Evolutionary conservation across 805 yeast genomes (phyloP), one percentile per base, ranked within the genome.

Genomic region (Kodamaea jinghongensis): DNA sequence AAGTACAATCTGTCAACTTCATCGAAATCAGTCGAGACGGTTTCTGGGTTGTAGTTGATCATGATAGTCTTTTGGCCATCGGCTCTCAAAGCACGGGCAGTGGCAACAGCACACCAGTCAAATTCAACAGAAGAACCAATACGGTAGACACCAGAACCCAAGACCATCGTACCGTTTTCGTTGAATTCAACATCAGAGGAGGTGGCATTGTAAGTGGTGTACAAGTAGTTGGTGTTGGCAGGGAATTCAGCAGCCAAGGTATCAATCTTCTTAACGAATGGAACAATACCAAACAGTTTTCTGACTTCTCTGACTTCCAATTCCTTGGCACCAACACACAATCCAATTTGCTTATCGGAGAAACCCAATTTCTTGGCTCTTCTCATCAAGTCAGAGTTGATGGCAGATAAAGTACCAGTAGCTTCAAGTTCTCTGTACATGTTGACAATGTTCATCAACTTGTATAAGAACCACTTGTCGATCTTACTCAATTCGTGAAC

Each of bases 161-260:
- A 75, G 29, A 91, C 98, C 79, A 93, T 72, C 45, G 93, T 84
- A 58, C 98, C 98, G 50, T 86, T 76, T 44, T 91, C 98, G 55
- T 84, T 78, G 60, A 91, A 93, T 32, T 71, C 76, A 35, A 91
- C 83, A 64, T 91, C 99, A 50, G 81, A 83, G 42, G 79, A 73
- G 43, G 86, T 76, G 42, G 97, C 99, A 58, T 90, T 91, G 71
- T 91, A 91, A 34, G 99, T 91, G 37, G 96, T 86, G 79, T 91
- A 91, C 54, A 91, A 75, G 67, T 91, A 91, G 74, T 91, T 91
- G 41, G 99, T 91, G 55, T 83, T 77, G 37, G 99, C 99, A 35
- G 99, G 99, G 81, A 91, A 91, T 67, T 91, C 99, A 42, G 99
- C 98, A 47, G 99, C 99, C 49, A 91, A 75, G 28, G 99, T 91